phyloP scores from a whole-genome alignment of 2,329 filamentous ascomycete species.

The Cercospora brassicicola region DNA sequence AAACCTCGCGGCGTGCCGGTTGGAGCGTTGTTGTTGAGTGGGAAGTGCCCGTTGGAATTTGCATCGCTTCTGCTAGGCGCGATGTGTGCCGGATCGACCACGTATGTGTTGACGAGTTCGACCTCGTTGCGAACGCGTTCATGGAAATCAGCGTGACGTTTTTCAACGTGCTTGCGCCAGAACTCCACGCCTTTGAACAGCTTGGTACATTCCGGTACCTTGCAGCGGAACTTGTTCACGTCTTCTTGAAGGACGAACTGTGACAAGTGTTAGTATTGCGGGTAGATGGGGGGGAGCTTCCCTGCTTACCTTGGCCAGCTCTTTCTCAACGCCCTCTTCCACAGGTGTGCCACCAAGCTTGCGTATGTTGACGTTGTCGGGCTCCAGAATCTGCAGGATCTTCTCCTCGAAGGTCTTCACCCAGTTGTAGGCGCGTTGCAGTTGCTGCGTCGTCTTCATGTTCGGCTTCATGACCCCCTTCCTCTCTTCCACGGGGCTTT shows the following conservation, averaged over 20 bases:
- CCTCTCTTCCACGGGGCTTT: conserved; percentile 65
- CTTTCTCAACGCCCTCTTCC: conserved; percentile 83
- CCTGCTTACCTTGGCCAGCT: conserved; percentile 63
- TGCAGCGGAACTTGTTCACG: conserved; percentile 94
- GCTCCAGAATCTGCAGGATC: conserved; percentile 86
- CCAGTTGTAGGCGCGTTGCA: conserved; percentile 96
- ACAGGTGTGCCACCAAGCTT: conserved; percentile 87
- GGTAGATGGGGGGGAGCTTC: neutral
- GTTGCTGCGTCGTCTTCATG: conserved; percentile 82
- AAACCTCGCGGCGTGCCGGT: conserved; percentile 89
- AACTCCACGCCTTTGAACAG: conserved; percentile 96
- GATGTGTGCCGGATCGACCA: conserved; percentile 91
- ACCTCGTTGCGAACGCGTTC: conserved; percentile 80
- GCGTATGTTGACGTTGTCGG: conserved; percentile 78
- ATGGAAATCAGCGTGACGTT: conserved; percentile 87
- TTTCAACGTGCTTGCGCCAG: conserved; percentile 97
- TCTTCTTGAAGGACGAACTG: conserved; percentile 91
- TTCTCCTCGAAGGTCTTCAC: conserved; percentile 99
- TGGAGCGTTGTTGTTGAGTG: conserved; percentile 68
- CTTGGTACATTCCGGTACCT: conserved; percentile 92
- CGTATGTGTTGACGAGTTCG: conserved; percentile 87
- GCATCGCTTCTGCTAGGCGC: conserved; percentile 89
- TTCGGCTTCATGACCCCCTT: conserved; percentile 47
- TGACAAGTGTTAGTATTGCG: neutral
- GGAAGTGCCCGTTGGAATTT: conserved; percentile 94